Percentiles rank a stretch among this genome's conserved stretches.
Evolutionary conservation across 176 grass and related monocot species (phyloP).

Genomic region (Lolium multiflorum): DNA sequence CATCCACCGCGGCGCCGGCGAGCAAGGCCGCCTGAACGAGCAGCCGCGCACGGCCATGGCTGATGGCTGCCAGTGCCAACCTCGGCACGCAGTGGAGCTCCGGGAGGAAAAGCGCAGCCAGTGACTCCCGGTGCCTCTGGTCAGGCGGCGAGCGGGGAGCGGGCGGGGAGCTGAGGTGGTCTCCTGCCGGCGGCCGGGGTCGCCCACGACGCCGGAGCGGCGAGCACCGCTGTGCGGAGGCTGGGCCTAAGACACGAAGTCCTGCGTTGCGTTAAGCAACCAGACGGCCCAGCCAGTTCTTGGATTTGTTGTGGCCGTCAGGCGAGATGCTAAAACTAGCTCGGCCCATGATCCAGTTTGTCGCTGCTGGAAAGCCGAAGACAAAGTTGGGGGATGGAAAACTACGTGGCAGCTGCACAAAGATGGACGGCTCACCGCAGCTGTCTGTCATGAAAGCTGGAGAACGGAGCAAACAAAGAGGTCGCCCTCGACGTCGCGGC

Average conservation of each 20-base stretch:
- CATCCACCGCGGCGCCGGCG: not conserved
- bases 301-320: not conserved
- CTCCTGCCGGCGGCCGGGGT: not conserved
- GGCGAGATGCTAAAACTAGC: not conserved
- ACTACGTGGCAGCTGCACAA: constrained; percentile 3
- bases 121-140: not conserved
- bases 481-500: not conserved
- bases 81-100: not conserved
- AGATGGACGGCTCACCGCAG: constrained; percentile 9
- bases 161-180: not conserved
- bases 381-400: not conserved
- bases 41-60: constrained; percentile 4
- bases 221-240: not conserved
- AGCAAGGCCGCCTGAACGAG: not conserved
- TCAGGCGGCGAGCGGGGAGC: not conserved
- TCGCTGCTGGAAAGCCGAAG: not conserved
- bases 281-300: not conserved
- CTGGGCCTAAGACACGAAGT: not conserved
- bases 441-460: constrained; percentile 18
- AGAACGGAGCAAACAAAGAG: not conserved
- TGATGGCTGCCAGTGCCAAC: not conserved
- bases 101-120: not conserved
- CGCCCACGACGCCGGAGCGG: not conserved
- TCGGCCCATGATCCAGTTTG: not conserved
- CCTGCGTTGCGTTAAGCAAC: not conserved